Evolutionary conservation across 768 basidiomycete genomes (phyloP), one percentile per base, ranked within the genome.

Genomic region (Sutorius australiensis): DNA sequence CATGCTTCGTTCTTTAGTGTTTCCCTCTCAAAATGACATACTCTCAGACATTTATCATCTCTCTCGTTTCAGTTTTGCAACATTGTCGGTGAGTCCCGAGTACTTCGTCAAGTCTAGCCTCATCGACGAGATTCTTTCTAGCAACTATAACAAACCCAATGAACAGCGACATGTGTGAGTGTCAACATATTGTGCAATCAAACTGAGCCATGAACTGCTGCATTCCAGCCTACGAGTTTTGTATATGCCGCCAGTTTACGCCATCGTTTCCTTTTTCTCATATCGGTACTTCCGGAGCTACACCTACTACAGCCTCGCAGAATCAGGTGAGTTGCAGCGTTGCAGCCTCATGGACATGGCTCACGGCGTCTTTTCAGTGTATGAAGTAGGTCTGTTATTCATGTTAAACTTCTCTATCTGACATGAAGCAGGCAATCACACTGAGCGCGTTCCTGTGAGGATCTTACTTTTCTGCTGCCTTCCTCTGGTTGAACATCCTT

Each of bases 391-490:
- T 27, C 49, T 27, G 24, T 39, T 30, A 36, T 53, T 47, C 33
- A 24, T 13, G n/a, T 41, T 0, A n/a, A 48, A 50, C 60, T 3
- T 51, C 50, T 24, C 51, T 55, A 44, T 63, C 64, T 61, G 31
- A 61, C 34, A 9, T 24, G 3, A 59, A 58, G 32, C 58, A 93
- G 84, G 88, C 91, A 5, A 70, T 93, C 48, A 91, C 89, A 0
- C 64, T 93, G 34, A 89, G 89, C 64, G 93, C 93, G 21, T 95
- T 95, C 74, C 67, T 97, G 87, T 89, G 48, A 12, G 86, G 74
- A 16, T 50, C 44, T 17, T 17, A 14, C 2, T n/a, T 40, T 16
- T 33, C 37, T 24, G 6, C 16, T 21, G 4, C 27, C n/a, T 31
- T 16, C 31, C 9, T 8, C 21, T 51, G 21, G n/a, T 17, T 51